Base-by-base conservation (phyloP, 2,329 filamentous ascomycete genomes). In the Immersiporthe knoxdaviesiana region DNA sequence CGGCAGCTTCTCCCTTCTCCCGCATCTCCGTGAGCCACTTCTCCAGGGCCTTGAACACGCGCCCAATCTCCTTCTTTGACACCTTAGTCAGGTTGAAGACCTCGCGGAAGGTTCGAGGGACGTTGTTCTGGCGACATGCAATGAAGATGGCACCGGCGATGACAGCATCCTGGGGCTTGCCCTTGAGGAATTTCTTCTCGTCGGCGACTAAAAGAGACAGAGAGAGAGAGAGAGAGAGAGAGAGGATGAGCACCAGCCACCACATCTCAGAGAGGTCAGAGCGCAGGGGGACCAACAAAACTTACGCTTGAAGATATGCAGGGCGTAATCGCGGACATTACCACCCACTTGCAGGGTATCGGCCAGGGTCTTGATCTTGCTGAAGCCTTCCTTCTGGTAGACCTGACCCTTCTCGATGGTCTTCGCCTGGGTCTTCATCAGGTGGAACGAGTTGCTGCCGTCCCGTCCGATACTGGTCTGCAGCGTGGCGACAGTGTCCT, bases 81-180 rank as follows among this genome's bases (percentile, higher is more conserved):
- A 99, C 95, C 74, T 92, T 93, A 11, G 96, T 99, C 78, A 98
- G 85, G 71, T 93, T 91, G 82, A 92, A 97, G 76, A 99, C 96
- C 79, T 99, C 97, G 63, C 92, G 90, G 82, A 99, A 99, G 3
- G 94, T 97, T 73, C 96, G 92, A 5, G 92, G 91, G 39, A 94
- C 91, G 71, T 90, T 88, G 77, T 93, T 92, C 80, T 97, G 93
- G 59, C 96, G 93, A 79, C 95, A 98, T 54, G 96, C 94, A 75
- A 99, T 95, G 84, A 99, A 98, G 80, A 99, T 96, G 81, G 94
- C 97, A 8, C 94, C 94, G 6, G 96, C 96, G 74, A 98, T 95
- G 74, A 99, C 91, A 68, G 93, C 92, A 75, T 98, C 95, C 77
- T 94, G 92, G 0, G 92, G 91, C 82, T 99, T 99, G 78, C 94